phyloP scores from a whole-genome alignment of 2,329 filamentous ascomycete genomes.

The Lasiodiplodia sp. region DNA sequence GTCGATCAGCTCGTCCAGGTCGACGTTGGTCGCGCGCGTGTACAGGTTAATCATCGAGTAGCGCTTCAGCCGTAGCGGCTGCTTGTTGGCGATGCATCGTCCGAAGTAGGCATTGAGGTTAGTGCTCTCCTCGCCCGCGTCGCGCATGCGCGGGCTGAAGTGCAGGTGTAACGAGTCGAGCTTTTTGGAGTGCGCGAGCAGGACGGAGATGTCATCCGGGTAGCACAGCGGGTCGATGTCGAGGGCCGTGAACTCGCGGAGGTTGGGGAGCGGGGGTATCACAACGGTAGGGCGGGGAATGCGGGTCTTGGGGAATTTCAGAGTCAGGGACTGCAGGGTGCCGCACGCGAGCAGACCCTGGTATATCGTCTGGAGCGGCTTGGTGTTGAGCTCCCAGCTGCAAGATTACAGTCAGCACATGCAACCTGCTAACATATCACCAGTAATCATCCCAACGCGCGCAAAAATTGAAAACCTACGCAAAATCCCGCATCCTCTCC shows the following conservation, averaged over 20 bases:
- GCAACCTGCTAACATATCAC: slow-evolving; percentile 33
- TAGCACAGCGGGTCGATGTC: slow-evolving; percentile 71
- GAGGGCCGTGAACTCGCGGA: slow-evolving; percentile 61
- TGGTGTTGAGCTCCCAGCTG: slow-evolving; percentile 68
- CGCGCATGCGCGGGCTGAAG: slow-evolving; percentile 68
- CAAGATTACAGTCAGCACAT: slow-evolving; percentile 3
- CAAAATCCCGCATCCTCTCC: slow-evolving; percentile 61
- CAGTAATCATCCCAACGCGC: not conserved
- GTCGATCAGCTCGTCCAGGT: slow-evolving; percentile 56
- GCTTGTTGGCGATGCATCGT: slow-evolving; percentile 57
- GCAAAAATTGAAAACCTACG: slow-evolving; percentile 42
- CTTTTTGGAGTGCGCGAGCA: slow-evolving; percentile 62
- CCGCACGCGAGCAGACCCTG: slow-evolving; percentile 60
- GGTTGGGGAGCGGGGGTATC: slow-evolving; percentile 64
- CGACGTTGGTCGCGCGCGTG: slow-evolving; percentile 58
- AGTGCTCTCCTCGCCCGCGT: slow-evolving; percentile 64
- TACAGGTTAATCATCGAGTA: slow-evolving; percentile 66
- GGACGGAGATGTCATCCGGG: slow-evolving; percentile 66
- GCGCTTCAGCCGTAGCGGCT: slow-evolving; percentile 57
- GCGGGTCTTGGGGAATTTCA: slow-evolving; percentile 63
- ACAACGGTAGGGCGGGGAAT: slow-evolving; percentile 64
- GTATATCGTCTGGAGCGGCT: slow-evolving; percentile 66
- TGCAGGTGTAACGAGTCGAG: slow-evolving; percentile 64
- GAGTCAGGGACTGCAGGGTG: slow-evolving; percentile 60
- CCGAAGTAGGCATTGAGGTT: slow-evolving; percentile 64